phyloP scores from a whole-genome alignment of 768 basidiomycete genomes.

The Brasilioporus rufonigricans region DNA sequence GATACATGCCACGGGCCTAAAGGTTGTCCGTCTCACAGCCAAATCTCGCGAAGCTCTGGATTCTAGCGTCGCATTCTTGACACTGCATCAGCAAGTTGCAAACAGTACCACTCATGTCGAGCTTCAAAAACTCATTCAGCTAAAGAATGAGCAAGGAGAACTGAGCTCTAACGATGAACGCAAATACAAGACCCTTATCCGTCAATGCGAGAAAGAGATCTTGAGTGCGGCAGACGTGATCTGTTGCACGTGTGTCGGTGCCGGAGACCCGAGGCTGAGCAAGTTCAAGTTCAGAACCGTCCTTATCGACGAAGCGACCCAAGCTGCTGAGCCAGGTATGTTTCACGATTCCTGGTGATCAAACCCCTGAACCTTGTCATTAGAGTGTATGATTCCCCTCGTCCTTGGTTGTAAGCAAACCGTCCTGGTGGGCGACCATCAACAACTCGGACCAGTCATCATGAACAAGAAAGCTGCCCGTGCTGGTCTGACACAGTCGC shows the following conservation, averaged over 20 bases:
- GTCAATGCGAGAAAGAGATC: slow-evolving; percentile 98
- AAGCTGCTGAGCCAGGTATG: slow-evolving; percentile 93
- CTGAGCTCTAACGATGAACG: slow-evolving; percentile 94
- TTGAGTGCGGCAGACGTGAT: slow-evolving; percentile 94
- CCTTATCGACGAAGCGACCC: slow-evolving; percentile 97
- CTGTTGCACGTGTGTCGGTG: slow-evolving; percentile 97
- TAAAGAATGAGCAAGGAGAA: slow-evolving; percentile 98
- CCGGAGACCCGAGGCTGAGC: slow-evolving; percentile 92
- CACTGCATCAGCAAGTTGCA: slow-evolving; percentile 95
- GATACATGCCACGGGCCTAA: slow-evolving; percentile 97
- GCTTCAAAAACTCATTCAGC: slow-evolving; percentile 94
- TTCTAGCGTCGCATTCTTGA: slow-evolving; percentile 91
- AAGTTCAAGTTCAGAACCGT: slow-evolving; percentile 99
- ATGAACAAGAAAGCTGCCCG: slow-evolving; percentile 99
- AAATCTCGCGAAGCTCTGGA: slow-evolving; percentile 98
- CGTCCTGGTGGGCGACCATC: slow-evolving; percentile 96
- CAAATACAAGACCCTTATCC: slow-evolving; percentile 94
- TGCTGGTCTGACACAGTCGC: slow-evolving; percentile 96
- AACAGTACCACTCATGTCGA: slow-evolving; percentile 96
- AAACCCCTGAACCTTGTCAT: slow-evolving; percentile 10
- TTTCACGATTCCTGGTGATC: neutral
- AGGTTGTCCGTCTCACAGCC: slow-evolving; percentile 96
- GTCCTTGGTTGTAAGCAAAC: slow-evolving; percentile 98
- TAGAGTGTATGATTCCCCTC: slow-evolving; percentile 99
- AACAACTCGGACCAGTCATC: slow-evolving; percentile 96